phyloP scores from a whole-genome alignment of 2,329 filamentous ascomycete genomes.

The Colletotrichum orbiculare region DNA sequence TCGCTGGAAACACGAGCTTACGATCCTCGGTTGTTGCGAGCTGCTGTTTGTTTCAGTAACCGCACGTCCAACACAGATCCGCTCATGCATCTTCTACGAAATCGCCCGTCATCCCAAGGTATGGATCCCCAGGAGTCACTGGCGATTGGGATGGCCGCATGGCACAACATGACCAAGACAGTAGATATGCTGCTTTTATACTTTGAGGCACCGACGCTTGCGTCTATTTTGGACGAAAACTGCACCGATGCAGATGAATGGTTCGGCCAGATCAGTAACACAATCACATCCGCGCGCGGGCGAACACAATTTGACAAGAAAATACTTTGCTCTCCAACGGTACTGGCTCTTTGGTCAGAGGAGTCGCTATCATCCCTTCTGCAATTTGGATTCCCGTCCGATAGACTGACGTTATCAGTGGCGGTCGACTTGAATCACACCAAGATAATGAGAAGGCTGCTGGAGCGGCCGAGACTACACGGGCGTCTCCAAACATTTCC shows the following conservation, averaged over 20 bases:
- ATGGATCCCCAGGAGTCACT: not conserved
- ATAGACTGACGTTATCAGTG: not conserved
- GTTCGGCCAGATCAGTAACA: too few species aligned
- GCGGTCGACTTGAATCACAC: not conserved
- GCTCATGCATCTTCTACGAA: not conserved
- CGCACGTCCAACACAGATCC: not conserved
- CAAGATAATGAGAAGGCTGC: not conserved
- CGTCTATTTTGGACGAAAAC: not conserved
- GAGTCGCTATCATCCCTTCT: not conserved
- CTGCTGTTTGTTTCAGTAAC: not conserved
- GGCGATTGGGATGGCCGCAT: slow-evolving; percentile 1
- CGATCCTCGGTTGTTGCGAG: not conserved
- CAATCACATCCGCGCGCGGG: too few species aligned
- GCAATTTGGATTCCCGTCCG: not conserved
- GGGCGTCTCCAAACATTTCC: accelerated
- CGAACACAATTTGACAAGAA: too few species aligned
- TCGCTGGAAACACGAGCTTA: not conserved
- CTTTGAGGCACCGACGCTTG: not conserved
- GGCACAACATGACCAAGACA: not conserved
- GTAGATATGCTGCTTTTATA: not conserved
- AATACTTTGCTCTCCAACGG: not conserved
- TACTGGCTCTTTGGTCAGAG: not conserved
- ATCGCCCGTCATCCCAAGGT: not conserved
- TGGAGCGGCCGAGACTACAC: not conserved
- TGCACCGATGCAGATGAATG: not conserved